These are phyloP conservation scores for Kodamaea jinghongensis DNA, from an alignment of 805 yeast species.

Conservation along the genomic window DNA sequence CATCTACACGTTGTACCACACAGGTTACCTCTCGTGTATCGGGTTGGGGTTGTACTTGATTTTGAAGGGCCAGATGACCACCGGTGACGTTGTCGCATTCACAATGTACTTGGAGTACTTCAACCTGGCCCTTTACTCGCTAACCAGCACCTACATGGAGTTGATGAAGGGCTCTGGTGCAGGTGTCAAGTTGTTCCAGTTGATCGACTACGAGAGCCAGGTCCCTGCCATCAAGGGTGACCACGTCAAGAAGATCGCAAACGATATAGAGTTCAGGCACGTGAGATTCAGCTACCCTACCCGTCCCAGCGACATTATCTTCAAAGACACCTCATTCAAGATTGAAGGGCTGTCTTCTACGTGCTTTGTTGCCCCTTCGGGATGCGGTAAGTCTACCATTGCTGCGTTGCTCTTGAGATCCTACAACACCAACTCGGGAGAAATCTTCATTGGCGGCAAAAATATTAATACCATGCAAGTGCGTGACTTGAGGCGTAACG, in stretches of 20 bases:
- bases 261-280: conserved; percentile 37
- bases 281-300: conserved; percentile 44
- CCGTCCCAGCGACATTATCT: conserved; percentile 34
- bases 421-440: conserved; percentile 49
- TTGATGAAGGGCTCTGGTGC: conserved; percentile 49
- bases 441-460: conserved; percentile 50
- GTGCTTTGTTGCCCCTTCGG: conserved; percentile 54
- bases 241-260: conserved; percentile 19
- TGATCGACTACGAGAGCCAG: conserved; percentile 36
- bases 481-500: conserved; percentile 44
- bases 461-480: conserved; percentile 49
- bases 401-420: conserved; percentile 53
- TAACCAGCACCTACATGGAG: conserved; percentile 46
- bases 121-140: conserved; percentile 43
- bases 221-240: conserved; percentile 38
- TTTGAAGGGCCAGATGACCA: conserved; percentile 42
- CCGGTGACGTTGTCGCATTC: conserved; percentile 47
- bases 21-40: conserved; percentile 42
- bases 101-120: conserved; percentile 45
- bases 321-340: conserved; percentile 37
- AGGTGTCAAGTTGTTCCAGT: conserved; percentile 41
- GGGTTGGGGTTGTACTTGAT: conserved; percentile 44
- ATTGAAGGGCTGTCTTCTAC: conserved; percentile 37
- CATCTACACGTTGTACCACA: conserved; percentile 40
- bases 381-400: conserved; percentile 61